Evolutionary conservation across 208 protist genomes (phyloP), one percentile per base, ranked within the genome.

Genomic region (Crithidia acanthocephali): DNA sequence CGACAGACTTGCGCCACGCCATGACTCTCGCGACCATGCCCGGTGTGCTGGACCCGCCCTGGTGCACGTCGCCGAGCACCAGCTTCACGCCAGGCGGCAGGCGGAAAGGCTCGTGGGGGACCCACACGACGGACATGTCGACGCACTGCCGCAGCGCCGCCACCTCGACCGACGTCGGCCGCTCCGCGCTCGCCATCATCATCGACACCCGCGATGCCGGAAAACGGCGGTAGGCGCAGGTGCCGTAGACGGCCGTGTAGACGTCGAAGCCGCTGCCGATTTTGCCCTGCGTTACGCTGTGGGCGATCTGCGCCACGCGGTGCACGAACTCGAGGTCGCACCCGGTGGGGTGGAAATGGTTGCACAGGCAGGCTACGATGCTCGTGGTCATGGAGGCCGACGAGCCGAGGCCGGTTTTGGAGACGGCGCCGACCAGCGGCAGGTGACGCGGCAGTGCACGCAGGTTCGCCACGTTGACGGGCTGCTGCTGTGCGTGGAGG

Each of bases 251-350:
- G 33, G 97, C 97, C 10, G 96, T 95, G 74, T 88, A 98, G 20
- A 99, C 95, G 76, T 99, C 98, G 76, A 99, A 99, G 40, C 98
- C 98, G 77, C 93, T 98, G 44, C 98, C 97, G 32, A 99, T 91
- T 86, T 98, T 98, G 23, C 96, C 97, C 76, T 99, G 98, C 18
- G 97, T 94, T 25, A 95, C 73, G 63, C 91, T 98, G 80, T 99
- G 98, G 10, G 91, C 88, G 50, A 97, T 74, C 77, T 99, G 97
- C 30, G 97, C 91, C 28, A 98, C 56, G 59, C 92, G 91, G 74
- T 99, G 96, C 30, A 98, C 65, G 22, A 92, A 68, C 73, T 96
- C 88, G 20, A 27, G 32, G 18, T 65, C 57, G 56, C 57, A 69
- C 42, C 35, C 37, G 37, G 23, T 47, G n/a, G 72, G 4, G 47